Evolutionary conservation across 441 rosid genomes (phyloP).

Genomic region (Pelargonium cotyledonis): DNA sequence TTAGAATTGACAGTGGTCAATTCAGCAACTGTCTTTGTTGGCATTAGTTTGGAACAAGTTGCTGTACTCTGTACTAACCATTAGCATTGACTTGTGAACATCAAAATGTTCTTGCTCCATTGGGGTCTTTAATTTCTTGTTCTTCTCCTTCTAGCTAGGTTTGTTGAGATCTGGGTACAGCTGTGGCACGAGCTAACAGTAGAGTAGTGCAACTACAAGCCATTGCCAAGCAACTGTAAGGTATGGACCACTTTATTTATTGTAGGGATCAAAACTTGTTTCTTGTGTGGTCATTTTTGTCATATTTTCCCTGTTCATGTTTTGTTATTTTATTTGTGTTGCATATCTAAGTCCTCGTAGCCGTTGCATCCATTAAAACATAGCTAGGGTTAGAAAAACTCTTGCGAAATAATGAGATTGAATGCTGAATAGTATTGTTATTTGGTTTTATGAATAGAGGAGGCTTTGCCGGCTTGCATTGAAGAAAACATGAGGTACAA

Average conservation of each 20-base stretch:
- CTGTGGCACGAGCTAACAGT: background rate
- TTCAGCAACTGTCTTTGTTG: background rate
- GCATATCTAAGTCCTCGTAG: background rate
- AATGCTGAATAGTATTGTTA: background rate
- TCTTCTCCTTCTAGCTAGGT: background rate
- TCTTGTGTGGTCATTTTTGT: background rate
- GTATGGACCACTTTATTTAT: background rate
- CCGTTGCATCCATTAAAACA: background rate
- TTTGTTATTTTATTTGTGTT: background rate
- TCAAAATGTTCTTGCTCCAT: background rate
- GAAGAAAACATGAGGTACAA: background rate
- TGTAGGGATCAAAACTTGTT: background rate
- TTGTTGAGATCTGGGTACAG: background rate
- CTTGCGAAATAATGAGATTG: background rate
- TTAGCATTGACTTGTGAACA: slow-evolving; percentile 1
- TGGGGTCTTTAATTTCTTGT: background rate
- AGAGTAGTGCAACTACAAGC: too few species aligned
- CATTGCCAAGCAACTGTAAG: too few species aligned
- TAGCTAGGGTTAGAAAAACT: background rate
- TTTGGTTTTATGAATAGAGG: background rate
- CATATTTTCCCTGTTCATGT: background rate
- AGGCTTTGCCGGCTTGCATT: background rate
- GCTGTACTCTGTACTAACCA: background rate
- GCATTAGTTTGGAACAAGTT: background rate
- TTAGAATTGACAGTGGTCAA: background rate